Evolutionary conservation across 2,329 filamentous ascomycete species (phyloP).

Genomic region (Teratosphaeria nubilosa): DNA sequence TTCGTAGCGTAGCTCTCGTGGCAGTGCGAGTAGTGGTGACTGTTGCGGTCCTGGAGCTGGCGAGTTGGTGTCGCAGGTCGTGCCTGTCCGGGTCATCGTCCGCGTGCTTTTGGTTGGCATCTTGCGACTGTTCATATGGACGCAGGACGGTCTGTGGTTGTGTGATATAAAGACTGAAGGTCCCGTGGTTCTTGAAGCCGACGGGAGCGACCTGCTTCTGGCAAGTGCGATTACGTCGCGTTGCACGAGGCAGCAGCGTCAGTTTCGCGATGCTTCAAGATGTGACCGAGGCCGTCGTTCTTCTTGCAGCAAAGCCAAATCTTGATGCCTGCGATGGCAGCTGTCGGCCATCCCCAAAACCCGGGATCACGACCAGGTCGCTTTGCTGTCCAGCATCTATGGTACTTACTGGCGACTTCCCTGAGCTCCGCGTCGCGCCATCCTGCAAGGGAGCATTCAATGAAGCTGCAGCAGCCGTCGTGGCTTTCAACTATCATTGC

Average conservation of each 20-base stretch:
- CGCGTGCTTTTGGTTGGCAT: neutral
- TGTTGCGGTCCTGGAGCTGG: neutral
- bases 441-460: neutral
- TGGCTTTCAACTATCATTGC: neutral
- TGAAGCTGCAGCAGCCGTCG: neutral
- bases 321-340: neutral
- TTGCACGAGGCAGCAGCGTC: neutral
- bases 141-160: too few species aligned
- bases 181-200: neutral
- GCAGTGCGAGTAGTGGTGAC: slow-evolving; percentile 1
- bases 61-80: neutral
- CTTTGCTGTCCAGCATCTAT: neutral
- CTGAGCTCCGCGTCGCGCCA: neutral
- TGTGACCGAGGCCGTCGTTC: neutral
- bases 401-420: neutral
- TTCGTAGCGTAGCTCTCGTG: slow-evolving; percentile 4
- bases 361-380: too few species aligned
- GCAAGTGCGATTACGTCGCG: neutral
- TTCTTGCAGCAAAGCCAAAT: too few species aligned
- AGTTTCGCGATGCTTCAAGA: neutral
- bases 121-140: neutral
- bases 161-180: too few species aligned
- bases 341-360: too few species aligned
- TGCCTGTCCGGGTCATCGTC: neutral
- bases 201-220: neutral